phyloP scores from a whole-genome alignment of 2,329 filamentous ascomycete species.

The Fusarium sp. region DNA sequence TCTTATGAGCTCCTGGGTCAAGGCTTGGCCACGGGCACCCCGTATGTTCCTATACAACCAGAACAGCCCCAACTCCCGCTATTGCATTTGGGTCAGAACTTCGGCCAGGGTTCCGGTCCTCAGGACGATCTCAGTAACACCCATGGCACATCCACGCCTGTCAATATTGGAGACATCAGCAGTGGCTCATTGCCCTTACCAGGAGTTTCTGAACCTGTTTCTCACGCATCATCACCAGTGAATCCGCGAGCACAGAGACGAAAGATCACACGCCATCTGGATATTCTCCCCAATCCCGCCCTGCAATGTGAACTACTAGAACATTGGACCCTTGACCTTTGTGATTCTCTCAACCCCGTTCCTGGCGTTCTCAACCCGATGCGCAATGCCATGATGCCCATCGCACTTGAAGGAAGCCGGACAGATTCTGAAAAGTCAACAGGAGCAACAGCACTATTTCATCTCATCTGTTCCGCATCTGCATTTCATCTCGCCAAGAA shows the following conservation, averaged over 20 bases:
- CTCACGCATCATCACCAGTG: conserved; percentile 4
- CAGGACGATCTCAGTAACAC: neutral
- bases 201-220: neutral
- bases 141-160: conserved; percentile 6
- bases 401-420: conserved; percentile 44
- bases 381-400: conserved; percentile 46
- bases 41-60: conserved; percentile 4
- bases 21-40: conserved; percentile 19
- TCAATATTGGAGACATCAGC: neutral
- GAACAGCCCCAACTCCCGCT: conserved; percentile 8
- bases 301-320: conserved; percentile 44
- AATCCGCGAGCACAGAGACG: neutral
- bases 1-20: conserved; percentile 42
- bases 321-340: conserved; percentile 46
- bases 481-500: conserved; percentile 45
- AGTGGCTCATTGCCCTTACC: conserved; percentile 1
- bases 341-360: conserved; percentile 44
- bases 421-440: conserved; percentile 41
- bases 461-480: conserved; percentile 47
- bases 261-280: conserved; percentile 33
- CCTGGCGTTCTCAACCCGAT: conserved; percentile 43
- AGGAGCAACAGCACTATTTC: conserved; percentile 42
- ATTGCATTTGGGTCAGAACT: neutral
- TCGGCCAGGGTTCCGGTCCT: neutral
- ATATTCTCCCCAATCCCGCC: conserved; percentile 38